Evolutionary conservation across 176 grass and related monocot species (phyloP), one percentile per base, ranked within the genome.

Genomic region (Rhynchospora tenuis): DNA sequence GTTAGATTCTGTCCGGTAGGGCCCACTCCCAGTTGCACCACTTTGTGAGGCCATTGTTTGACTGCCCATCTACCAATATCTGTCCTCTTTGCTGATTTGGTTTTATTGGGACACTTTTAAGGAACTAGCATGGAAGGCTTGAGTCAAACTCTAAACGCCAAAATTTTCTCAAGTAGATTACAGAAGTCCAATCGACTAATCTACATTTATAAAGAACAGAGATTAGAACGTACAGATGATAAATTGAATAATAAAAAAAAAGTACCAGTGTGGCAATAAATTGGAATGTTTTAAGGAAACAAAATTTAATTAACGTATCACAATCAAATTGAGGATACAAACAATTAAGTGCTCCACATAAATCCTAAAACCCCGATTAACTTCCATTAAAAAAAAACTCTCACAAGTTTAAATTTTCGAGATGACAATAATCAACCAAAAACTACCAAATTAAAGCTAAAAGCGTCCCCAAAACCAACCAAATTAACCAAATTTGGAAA

Each of bases 11-110:
- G 57, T 45, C 57, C 27, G 57, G 57, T 81, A 19, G 33, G 59
- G 78, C 54, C 84, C 16, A 2, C 73, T 80, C 33, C 82, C 56
- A 55, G 47, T 38, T 8, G 76, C 51, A 7, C 88, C 88, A 80
- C 74, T 45, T n/a, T 92, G 85, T 11, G 85, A 88, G n/a, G 81
- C 57, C 93, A 95, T 93, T 84, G 85, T 93, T 86, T 85, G 87
- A 81, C 83, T 97, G 42, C 91, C 89, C 94, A 97, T 94, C 24
- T 43, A 84, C 74, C 86, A 83, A 51, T 64, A 43, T 64, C 19
- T 59, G 84, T 70, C 51, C 66, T 63, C 28, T 61, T 9, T 13
- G 27, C 33, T 46, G 54, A 46, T 62, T 81, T 26, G 23, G 33
- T 67, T 66, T 38, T 50, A 63, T 81, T 28, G 22, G 9, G 59